A percentile compares a stretch with the other conserved stretches of the same genome.
Evolutionary conservation across 306 rosid genomes (phyloP).

Genomic region (Medicago lupulina): DNA sequence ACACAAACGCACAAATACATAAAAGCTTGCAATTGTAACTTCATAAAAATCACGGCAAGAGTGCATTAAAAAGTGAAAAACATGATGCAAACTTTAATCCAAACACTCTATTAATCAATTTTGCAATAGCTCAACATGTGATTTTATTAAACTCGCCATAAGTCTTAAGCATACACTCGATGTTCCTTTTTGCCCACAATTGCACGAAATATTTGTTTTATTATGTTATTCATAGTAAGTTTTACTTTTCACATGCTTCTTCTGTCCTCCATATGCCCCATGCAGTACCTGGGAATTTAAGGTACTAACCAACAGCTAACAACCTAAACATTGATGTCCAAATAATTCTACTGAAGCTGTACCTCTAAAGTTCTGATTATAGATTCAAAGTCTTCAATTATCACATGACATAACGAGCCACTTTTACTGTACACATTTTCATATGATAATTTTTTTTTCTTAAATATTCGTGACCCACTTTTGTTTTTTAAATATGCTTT

Average conservation of each 20-base stretch:
- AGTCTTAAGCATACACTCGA: no score
- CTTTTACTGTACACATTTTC: background rate
- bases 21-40: no score
- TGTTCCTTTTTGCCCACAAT: no score
- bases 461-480: background rate
- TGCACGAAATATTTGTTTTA: no score
- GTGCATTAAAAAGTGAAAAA: no score
- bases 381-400: background rate
- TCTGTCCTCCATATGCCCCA: background rate
- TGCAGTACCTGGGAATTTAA: background rate
- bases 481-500: no score
- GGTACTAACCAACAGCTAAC: constrained; percentile 3
- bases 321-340: constrained; percentile 13
- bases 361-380: background rate
- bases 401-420: background rate
- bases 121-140: no score
- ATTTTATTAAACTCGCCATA: no score
- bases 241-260: constrained; percentile 15
- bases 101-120: no score
- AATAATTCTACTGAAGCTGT: background rate
- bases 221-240: background rate
- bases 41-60: no score
- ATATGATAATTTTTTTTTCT: background rate
- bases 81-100: no score
- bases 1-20: no score